Evolutionary conservation across 768 basidiomycete genomes (phyloP), one percentile per base, ranked within the genome.

Genomic region (Podaxis rugospora): DNA sequence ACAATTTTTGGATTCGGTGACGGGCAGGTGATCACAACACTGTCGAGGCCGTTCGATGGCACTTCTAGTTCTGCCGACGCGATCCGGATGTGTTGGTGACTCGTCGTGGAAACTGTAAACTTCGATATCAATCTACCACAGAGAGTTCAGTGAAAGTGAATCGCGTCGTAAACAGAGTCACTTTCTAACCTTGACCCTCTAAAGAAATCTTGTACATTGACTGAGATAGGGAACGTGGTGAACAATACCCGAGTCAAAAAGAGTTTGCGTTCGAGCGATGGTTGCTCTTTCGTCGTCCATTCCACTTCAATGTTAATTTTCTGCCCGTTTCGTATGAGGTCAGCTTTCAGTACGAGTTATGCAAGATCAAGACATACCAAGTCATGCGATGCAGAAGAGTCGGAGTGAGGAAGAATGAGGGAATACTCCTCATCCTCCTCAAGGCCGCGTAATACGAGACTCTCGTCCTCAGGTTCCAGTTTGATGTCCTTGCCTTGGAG

Each of bases 151-250:
- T 55, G 25, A 62, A 18, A 53, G 52, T 14, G 2, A 46, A 57
- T 23, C 13, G 56, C 10, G 27, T 6, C 10, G 1, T 35, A 36
- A 32, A 32, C 32, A 9, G 32, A 36, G 7, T 47, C 2, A 61
- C 36, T 7, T 42, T 57, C 80, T 47, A 39, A 94, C 96, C 86
- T 87, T 59, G 84, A 78, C 27, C 89, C 89, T 21, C 96, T 86
- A 78, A 98, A 98, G 73, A 93, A 95, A 70, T 99, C 97, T 73
- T 98, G 92, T 0, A 98, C 96, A 61, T 95, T 97, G 61, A 98
- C 91, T 2, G 90, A 85, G 47, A 99, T 78, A 0, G 96, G 95
- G 3, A 98, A 78, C 0, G 89, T 81, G 5, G 89, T 86, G 13
- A 82, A 78, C 3, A 95, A 77, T 2, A 79, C 72, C 60, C 83